Evolutionary conservation across 2,329 filamentous ascomycete genomes (phyloP), one percentile per base, ranked within the genome.

Genomic region (Arthrobotrys entomopaga): DNA sequence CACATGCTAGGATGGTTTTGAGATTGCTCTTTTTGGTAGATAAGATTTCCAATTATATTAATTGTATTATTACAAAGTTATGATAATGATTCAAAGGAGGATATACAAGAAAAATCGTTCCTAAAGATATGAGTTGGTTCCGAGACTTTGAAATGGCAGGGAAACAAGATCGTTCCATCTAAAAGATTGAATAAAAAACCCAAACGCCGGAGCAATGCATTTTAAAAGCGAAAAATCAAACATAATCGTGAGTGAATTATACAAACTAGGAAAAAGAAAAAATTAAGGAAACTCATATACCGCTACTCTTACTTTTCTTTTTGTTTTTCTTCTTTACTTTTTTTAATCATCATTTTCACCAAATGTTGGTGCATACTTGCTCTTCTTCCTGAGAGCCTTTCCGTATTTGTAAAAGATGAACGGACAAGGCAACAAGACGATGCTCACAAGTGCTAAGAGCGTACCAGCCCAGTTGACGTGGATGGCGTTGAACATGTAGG

Each of bases 351-450:
- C 56, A 56, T 73, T 73, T 46, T 73, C 69, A 11, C 69, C 69
- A 58, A 73, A 73, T 7, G 69, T 73, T 42, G 69, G 69, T 20
- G 69, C 61, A 29, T 57, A 88, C 48, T 82, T 80, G 81, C 86
- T 88, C 79, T 81, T 85, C 50, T 81, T 79, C 43, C 88, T 83
- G 75, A 90, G 87, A 79, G 80, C 84, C 79, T 81, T 82, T 50
- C 88, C 88, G 79, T 88, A 90, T 56, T 85, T 79, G 80, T 86
- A 87, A 78, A 90, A 90, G 76, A 87, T 79, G 58, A 89, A 83
- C 11, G 88, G 88, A 57, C 90, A 89, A 0, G 88, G 88, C 0
- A 88, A 83, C 13, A 90, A 82, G 0, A 82, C 80, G 3, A 83
- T 81, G 2, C 87, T 88, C 1, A 91, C 83, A 76, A 85, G 87